phyloP scores from a whole-genome alignment of 192 early-diverging fungal genomes.

The Podila clonocystis region DNA sequence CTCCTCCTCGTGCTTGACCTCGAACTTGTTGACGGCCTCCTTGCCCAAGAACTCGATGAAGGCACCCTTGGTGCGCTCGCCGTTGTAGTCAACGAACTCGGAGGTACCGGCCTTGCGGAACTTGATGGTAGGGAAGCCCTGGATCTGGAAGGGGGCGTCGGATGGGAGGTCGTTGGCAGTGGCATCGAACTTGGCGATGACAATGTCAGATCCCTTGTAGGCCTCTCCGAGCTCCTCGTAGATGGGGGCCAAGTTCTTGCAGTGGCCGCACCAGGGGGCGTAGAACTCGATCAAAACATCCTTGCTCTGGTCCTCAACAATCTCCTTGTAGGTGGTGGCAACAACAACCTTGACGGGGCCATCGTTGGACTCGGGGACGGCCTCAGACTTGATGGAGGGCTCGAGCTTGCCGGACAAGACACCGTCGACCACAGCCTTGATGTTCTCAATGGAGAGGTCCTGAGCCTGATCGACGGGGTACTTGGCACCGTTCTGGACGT shows the following conservation, averaged over 20 bases:
- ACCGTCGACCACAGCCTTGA: constrained; percentile 72
- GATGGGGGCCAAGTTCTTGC: constrained; percentile 76
- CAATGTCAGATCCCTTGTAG: constrained; percentile 54
- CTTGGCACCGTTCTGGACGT: constrained; percentile 77
- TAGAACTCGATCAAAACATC: constrained; percentile 97
- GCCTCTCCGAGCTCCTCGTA: constrained; percentile 85
- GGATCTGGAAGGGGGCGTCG: constrained; percentile 69
- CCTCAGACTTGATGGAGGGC: constrained; percentile 84
- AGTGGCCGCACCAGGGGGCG: constrained; percentile 90
- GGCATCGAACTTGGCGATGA: constrained; percentile 94
- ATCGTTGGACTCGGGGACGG: constrained; percentile 86
- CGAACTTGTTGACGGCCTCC: constrained; percentile 70
- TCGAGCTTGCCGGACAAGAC: constrained; percentile 74
- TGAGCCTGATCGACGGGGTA: constrained; percentile 85
- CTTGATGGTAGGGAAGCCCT: constrained; percentile 97
- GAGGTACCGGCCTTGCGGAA: constrained; percentile 81
- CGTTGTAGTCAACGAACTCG: constrained; percentile 82
- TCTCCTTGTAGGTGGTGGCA: constrained; percentile 79
- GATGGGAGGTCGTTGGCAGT: constrained; percentile 94
- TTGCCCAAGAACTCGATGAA: constrained; percentile 82
- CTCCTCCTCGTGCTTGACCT: constrained; percentile 24
- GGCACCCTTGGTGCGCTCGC: constrained; percentile 82
- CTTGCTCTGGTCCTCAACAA: constrained; percentile 83
- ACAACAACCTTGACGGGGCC: constrained; percentile 93
- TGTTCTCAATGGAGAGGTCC: constrained; percentile 65